Evolutionary conservation across 805 yeast species (phyloP).

Genomic region (Yarrowia sp.): DNA sequence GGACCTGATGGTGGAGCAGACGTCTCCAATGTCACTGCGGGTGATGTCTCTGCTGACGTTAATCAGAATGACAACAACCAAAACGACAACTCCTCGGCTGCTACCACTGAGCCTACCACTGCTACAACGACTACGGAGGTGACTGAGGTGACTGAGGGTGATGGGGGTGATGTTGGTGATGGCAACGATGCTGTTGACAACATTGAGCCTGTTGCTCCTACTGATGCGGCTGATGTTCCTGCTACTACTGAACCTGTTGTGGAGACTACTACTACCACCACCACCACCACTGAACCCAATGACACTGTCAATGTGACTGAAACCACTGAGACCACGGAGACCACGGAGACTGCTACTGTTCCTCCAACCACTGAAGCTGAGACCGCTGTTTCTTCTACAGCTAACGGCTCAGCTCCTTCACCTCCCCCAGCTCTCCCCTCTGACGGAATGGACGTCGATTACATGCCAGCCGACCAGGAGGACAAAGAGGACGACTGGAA

Average conservation of each 20-base stretch:
- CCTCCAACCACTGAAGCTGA: too few species aligned
- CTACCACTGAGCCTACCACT: constrained; percentile 17
- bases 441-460: constrained; percentile 18
- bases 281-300: neutral
- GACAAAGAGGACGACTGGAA: constrained; percentile 38
- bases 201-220: neutral
- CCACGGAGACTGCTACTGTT: neutral
- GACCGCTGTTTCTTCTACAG: neutral
- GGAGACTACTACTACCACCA: constrained; percentile 1
- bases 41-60: constrained; percentile 4
- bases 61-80: constrained; percentile 2
- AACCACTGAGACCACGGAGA: constrained; percentile 10
- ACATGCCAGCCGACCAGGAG: constrained; percentile 30
- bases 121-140: constrained; percentile 12
- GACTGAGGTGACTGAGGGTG: neutral
- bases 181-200: neutral
- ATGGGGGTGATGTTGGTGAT: neutral
- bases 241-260: neutral
- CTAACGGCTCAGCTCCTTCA: neutral
- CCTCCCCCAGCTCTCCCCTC: neutral
- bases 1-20: constrained; percentile 6
- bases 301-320: neutral
- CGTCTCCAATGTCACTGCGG: constrained; percentile 10
- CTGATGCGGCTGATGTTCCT: neutral
- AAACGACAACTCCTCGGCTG: neutral